Evolutionary conservation across 1,284 basidiomycete species (phyloP).

Genomic region (Cerrena zonata): DNA sequence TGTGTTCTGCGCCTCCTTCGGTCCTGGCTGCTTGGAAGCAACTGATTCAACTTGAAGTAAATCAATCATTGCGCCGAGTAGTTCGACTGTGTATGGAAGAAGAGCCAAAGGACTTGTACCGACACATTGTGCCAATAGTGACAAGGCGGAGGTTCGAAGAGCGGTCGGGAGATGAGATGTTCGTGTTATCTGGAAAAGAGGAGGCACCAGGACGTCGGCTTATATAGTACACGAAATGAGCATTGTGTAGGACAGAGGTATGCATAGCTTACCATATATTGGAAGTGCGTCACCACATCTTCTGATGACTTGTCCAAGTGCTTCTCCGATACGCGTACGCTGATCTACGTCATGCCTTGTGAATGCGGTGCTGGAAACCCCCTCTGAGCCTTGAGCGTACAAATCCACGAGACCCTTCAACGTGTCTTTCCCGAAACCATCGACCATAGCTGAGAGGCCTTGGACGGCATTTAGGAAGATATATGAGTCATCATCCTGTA

Average conservation of each 20-base stretch:
- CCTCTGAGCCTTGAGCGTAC: constrained; percentile 54
- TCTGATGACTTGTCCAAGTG: constrained; percentile 74
- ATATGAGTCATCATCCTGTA: constrained; percentile 92
- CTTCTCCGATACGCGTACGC: constrained; percentile 82
- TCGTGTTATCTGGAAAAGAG: constrained; percentile 58
- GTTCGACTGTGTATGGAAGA: constrained; percentile 55
- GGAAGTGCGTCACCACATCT: constrained; percentile 68
- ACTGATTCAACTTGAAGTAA: constrained; percentile 73
- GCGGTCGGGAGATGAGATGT: constrained; percentile 58
- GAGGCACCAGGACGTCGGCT: constrained; percentile 72
- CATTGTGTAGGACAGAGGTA: constrained; percentile 2
- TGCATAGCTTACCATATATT: constrained; percentile 52
- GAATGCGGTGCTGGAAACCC: constrained; percentile 41
- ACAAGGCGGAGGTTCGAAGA: constrained; percentile 77
- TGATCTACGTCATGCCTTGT: constrained; percentile 70
- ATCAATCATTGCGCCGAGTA: constrained; percentile 68
- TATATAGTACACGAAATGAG: constrained; percentile 7
- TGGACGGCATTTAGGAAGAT: constrained; percentile 91
- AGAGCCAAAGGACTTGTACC: constrained; percentile 61
- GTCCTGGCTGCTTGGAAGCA: constrained; percentile 15
- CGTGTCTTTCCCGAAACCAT: constrained; percentile 71
- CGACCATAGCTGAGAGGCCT: constrained; percentile 79
- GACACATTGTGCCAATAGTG: constrained; percentile 71
- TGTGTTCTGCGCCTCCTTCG: constrained; percentile 11
- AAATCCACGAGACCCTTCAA: constrained; percentile 58